These are phyloP conservation scores for Sporothrix humicola DNA, from an alignment of 2,329 filamentous ascomycete species.

Conservation along the genomic window DNA sequence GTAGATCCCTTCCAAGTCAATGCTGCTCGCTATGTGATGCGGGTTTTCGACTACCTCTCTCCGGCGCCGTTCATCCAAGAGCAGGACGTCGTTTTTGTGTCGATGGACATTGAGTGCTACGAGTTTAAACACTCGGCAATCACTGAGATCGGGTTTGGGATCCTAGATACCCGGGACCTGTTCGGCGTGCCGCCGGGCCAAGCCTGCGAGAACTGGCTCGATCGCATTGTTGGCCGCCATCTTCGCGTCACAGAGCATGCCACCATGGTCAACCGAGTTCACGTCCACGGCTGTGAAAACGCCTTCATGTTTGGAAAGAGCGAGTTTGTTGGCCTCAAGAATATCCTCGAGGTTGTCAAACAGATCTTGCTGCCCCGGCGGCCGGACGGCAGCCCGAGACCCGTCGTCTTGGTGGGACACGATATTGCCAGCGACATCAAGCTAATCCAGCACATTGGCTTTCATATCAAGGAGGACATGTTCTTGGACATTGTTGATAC, in stretches of 20 bases:
- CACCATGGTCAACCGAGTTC: constrained; percentile 69
- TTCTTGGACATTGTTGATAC: constrained; percentile 76
- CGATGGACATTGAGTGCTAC: constrained; percentile 81
- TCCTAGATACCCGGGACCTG: constrained; percentile 72
- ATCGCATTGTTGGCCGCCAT: constrained; percentile 71
- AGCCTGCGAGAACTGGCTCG: constrained; percentile 69
- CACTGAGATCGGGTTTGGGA: constrained; percentile 85
- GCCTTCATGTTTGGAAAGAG: constrained; percentile 70
- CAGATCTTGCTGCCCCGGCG: constrained; percentile 31
- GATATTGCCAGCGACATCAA: constrained; percentile 69
- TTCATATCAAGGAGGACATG: constrained; percentile 61
- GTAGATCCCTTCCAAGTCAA: background rate
- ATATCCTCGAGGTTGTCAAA: constrained; percentile 47
- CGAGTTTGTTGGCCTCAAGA: constrained; percentile 47
- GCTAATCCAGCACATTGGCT: constrained; percentile 70
- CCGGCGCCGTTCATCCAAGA: constrained; percentile 48
- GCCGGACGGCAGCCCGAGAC: constrained; percentile 38
- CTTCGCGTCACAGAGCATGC: constrained; percentile 75
- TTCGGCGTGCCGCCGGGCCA: constrained; percentile 62
- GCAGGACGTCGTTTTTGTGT: constrained; percentile 70
- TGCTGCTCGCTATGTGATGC: constrained; percentile 18
- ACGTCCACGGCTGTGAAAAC: constrained; percentile 74
- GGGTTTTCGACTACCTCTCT: background rate
- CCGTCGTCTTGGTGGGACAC: constrained; percentile 80
- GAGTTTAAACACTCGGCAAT: constrained; percentile 70